phyloP scores from a whole-genome alignment of 2,329 filamentous ascomycete genomes.

The Paraphaeosphaeria sporulosa region DNA sequence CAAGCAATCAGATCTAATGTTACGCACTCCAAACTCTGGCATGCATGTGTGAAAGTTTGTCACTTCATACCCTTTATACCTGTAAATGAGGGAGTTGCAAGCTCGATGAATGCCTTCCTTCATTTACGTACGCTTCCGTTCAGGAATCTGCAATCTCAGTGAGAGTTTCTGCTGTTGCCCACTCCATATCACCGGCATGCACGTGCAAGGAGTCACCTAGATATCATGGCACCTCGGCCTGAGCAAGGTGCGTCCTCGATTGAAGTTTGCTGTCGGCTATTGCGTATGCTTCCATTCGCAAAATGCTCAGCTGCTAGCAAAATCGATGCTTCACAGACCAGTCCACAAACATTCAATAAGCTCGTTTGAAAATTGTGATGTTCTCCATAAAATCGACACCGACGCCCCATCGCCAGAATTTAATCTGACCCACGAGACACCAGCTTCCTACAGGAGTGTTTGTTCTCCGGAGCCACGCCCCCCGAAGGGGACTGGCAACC shows the following conservation, averaged over 20 bases:
- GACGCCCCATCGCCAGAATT: slow-evolving; percentile 73
- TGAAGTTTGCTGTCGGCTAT: too few relatives aligned
- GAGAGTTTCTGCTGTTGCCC: too few relatives aligned
- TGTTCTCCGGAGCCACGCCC: slow-evolving; percentile 71
- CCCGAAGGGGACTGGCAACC: slow-evolving; percentile 71
- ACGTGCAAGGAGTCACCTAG: too few relatives aligned
- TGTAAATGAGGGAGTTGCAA: too few relatives aligned
- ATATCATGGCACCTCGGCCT: too few relatives aligned
- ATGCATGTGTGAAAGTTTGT: slow-evolving; percentile 24
- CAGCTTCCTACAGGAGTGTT: slow-evolving; percentile 71
- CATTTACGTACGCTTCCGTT: too few relatives aligned
- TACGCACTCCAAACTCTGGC: neutral
- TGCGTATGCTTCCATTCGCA: too few relatives aligned
- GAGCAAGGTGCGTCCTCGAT: too few relatives aligned
- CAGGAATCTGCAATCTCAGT: too few relatives aligned
- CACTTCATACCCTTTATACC: too few relatives aligned
- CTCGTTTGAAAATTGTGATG: slow-evolving; percentile 50
- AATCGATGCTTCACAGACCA: neutral
- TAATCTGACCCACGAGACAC: slow-evolving; percentile 72
- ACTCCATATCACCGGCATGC: too few relatives aligned
- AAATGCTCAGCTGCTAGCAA: neutral
- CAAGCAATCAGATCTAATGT: neutral
- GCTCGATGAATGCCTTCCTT: too few relatives aligned
- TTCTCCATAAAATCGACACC: slow-evolving; percentile 76
- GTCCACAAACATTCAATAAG: neutral